Percentiles rank a stretch among this genome's conserved stretches.
phyloP scores from a whole-genome alignment of 148 eudicot species.

The Rheum nobile region DNA sequence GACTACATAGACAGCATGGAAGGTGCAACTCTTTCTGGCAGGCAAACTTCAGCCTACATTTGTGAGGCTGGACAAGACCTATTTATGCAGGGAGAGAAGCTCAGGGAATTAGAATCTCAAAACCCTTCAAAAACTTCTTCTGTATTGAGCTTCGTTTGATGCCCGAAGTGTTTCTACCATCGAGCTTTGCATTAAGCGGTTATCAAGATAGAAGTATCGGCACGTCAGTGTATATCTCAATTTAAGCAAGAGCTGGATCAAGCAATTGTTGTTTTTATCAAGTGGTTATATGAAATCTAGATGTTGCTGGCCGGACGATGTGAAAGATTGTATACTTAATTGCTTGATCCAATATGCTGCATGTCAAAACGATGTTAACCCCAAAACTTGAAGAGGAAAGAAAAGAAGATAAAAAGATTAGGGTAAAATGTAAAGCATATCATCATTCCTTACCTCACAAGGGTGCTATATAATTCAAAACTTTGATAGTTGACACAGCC shows the following conservation, averaged over 20 bases:
- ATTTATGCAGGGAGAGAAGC: conserved; percentile 34
- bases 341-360: too few relatives aligned
- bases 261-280: too few relatives aligned
- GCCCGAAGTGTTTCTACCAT: not conserved
- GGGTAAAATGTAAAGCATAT: too few relatives aligned
- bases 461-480: too few relatives aligned
- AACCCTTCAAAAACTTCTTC: conserved; percentile 19
- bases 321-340: too few relatives aligned
- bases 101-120: conserved; percentile 28
- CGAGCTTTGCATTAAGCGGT: too few relatives aligned
- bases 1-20: conserved; percentile 99
- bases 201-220: too few relatives aligned
- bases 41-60: conserved; percentile 84
- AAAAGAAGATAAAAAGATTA: too few relatives aligned
- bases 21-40: conserved; percentile 92
- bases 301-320: not conserved
- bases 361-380: not conserved
- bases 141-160: conserved; percentile 28
- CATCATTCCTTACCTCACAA: too few relatives aligned
- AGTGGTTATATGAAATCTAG: not conserved
- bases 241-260: not conserved
- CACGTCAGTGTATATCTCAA: not conserved
- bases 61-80: conserved; percentile 87
- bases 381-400: not conserved
- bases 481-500: too few relatives aligned